phyloP scores from a whole-genome alignment of 140 eudicot species.

The Oenanthe javanica region DNA sequence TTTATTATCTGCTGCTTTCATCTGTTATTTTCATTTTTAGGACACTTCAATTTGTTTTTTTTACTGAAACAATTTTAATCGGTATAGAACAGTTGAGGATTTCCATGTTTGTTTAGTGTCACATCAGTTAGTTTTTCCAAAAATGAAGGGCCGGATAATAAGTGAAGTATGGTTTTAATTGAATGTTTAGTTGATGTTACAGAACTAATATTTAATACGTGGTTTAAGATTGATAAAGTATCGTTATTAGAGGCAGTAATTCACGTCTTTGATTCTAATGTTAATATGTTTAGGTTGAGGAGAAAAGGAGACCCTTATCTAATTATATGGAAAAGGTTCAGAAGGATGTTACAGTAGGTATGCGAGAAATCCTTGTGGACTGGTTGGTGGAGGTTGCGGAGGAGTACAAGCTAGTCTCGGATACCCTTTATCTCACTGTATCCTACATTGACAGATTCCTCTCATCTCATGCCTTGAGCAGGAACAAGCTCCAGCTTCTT shows the following conservation, averaged over 20 bases:
- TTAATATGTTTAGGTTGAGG: conserved; percentile 40
- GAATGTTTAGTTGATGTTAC: background rate
- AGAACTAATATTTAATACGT: background rate
- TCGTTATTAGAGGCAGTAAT: background rate
- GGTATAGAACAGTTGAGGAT: background rate
- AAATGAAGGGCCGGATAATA: background rate
- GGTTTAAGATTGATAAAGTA: background rate
- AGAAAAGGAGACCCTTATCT: conserved; percentile 52
- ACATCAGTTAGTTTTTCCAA: background rate
- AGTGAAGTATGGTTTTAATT: background rate
- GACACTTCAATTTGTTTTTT: background rate
- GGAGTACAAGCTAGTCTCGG: conserved; percentile 68
- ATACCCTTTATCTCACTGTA: conserved; percentile 57
- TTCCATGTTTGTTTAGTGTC: background rate
- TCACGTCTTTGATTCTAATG: background rate
- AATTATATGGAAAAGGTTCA: conserved; percentile 66
- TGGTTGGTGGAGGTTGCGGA: conserved; percentile 93
- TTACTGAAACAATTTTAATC: background rate
- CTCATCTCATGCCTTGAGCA: conserved; percentile 36
- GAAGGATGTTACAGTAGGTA: conserved; percentile 38
- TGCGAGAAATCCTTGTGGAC: conserved; percentile 69
- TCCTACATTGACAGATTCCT: conserved; percentile 57
- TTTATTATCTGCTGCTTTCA: background rate
- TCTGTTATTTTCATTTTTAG: background rate
- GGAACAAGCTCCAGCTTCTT: conserved; percentile 77